phyloP scores from a whole-genome alignment of 2,329 filamentous ascomycete genomes.

The Colletotrichum lindemuthianum region DNA sequence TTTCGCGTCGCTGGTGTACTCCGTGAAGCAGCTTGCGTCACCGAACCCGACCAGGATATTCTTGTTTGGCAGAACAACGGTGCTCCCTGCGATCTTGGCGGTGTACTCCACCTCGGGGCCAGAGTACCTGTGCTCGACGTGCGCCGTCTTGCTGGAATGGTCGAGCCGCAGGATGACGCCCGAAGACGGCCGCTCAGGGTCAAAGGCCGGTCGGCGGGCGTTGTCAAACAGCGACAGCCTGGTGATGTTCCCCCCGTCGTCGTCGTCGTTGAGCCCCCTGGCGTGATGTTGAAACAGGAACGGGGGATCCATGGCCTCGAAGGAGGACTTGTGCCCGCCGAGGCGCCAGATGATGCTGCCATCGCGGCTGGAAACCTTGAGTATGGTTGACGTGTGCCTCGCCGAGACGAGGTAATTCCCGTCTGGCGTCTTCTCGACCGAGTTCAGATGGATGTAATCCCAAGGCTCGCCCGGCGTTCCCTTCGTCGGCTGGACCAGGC shows the following conservation, averaged over 20 bases:
- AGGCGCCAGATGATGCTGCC: constrained; percentile 64
- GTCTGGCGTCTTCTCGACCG: constrained; percentile 48
- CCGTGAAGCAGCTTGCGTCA: constrained; percentile 40
- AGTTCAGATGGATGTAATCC: constrained; percentile 47
- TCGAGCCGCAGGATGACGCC: constrained; percentile 8
- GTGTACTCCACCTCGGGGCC: constrained; percentile 40
- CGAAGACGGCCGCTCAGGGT: background rate
- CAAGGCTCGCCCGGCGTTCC: constrained; percentile 44
- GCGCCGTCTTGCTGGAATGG: background rate
- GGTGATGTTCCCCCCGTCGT: constrained; percentile 51
- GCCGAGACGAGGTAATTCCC: constrained; percentile 44
- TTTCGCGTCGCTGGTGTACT: constrained; percentile 41
- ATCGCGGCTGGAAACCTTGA: constrained; percentile 55
- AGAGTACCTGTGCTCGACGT: background rate
- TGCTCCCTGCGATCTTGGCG: constrained; percentile 36
- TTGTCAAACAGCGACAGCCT: constrained; percentile 66
- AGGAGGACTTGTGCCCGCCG: constrained; percentile 48
- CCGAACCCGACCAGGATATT: constrained; percentile 57
- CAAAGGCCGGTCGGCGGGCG: constrained; percentile 46
- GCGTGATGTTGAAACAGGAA: constrained; percentile 65
- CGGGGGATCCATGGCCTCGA: constrained; percentile 37
- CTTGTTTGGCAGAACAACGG: constrained; percentile 47
- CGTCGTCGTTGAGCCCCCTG: constrained; percentile 51
- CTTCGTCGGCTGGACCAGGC: accelerated
- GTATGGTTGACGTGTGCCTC: constrained; percentile 50